These are phyloP conservation scores for Clitopilus hobsonii DNA, from an alignment of 768 basidiomycete genomes.

Conservation along the genomic window DNA sequence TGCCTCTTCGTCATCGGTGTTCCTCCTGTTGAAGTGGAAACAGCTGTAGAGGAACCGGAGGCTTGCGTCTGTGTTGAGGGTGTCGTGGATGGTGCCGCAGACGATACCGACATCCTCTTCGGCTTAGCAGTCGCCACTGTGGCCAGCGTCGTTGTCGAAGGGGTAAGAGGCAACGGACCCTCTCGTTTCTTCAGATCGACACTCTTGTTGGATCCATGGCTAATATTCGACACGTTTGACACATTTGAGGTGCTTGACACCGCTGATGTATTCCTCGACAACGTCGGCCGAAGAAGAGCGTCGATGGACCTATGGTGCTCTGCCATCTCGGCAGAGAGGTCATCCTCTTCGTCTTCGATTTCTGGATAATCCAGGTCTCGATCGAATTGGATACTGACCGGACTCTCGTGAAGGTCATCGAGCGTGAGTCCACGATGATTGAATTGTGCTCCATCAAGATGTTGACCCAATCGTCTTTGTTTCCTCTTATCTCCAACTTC, in stretches of 20 bases:
- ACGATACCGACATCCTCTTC: neutral
- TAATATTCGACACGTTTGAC: neutral
- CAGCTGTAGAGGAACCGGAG: conserved; percentile 17
- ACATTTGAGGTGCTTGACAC: neutral
- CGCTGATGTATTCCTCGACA: neutral
- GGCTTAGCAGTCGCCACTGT: conserved; percentile 3
- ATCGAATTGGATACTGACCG: neutral
- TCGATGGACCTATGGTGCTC: neutral
- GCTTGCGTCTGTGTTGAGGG: conserved; percentile 15
- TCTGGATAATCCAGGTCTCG: neutral
- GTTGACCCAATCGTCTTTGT: neutral
- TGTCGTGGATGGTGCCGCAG: conserved; percentile 13
- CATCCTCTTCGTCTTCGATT: neutral
- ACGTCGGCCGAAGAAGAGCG: neutral
- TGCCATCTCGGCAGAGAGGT: neutral
- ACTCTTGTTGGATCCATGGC: neutral
- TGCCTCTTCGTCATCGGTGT: conserved; percentile 61
- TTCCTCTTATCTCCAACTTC: neutral
- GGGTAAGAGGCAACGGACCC: neutral
- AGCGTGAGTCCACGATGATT: neutral
- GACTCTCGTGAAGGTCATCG: neutral
- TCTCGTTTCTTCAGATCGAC: neutral
- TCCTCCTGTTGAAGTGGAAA: conserved; percentile 16
- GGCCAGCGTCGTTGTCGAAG: neutral
- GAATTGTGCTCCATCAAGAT: neutral